Evolutionary conservation across 1,139 yeast species (phyloP).

Genomic region (Candida pseudoviswanathii): DNA sequence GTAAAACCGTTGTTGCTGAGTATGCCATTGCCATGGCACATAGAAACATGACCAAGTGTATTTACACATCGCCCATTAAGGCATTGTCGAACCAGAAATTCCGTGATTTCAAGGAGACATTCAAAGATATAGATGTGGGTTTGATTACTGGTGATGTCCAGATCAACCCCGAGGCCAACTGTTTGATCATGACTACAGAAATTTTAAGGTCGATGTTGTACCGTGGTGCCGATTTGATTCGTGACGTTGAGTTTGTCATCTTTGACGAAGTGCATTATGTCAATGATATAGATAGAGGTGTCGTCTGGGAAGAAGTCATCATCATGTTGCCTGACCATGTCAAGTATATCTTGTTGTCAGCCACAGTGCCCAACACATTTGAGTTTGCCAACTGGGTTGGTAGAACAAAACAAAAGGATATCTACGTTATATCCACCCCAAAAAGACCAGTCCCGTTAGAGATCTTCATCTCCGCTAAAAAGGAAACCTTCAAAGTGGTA

Average conservation of each 20-base stretch:
- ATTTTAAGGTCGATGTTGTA: slow-evolving; percentile 93
- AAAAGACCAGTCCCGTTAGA: slow-evolving; percentile 96
- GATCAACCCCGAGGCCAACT: slow-evolving; percentile 94
- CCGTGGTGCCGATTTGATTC: slow-evolving; percentile 91
- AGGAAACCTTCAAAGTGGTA: slow-evolving; percentile 67
- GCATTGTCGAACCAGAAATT: slow-evolving; percentile 93
- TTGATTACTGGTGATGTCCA: slow-evolving; percentile 97
- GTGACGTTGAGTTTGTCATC: slow-evolving; percentile 96
- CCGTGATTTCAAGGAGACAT: slow-evolving; percentile 84
- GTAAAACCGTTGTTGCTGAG: slow-evolving; percentile 91
- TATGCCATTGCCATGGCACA: slow-evolving; percentile 93
- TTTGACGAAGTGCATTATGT: slow-evolving; percentile 98
- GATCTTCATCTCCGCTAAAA: slow-evolving; percentile 78
- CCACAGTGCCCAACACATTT: slow-evolving; percentile 96
- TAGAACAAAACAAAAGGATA: slow-evolving; percentile 92
- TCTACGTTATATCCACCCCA: slow-evolving; percentile 92
- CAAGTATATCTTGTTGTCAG: slow-evolving; percentile 83
- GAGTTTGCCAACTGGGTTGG: slow-evolving; percentile 99
- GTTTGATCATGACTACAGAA: slow-evolving; percentile 97
- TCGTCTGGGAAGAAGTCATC: slow-evolving; percentile 98
- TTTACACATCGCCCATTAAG: slow-evolving; percentile 91
- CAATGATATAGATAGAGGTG: slow-evolving; percentile 96
- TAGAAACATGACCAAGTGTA: slow-evolving; percentile 87
- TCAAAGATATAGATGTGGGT: slow-evolving; percentile 84
- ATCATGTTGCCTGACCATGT: slow-evolving; percentile 96